Conservation (phyloP, 768 basidiomycete genomes). For the Amanita fuliginea region DNA sequence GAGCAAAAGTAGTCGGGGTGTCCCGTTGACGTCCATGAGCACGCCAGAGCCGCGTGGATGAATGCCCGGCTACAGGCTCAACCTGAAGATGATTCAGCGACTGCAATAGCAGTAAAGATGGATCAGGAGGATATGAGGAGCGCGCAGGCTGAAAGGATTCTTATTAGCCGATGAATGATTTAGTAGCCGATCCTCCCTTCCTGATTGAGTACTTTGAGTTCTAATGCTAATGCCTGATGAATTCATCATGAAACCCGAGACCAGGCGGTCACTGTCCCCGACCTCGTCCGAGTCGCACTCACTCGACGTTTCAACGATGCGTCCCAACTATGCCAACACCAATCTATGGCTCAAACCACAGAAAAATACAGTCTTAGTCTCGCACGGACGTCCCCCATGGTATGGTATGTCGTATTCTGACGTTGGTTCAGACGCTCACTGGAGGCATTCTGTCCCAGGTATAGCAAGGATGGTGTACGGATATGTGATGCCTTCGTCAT, state of each 20-base stretch:
- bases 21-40: too few species aligned
- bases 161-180: slow-evolving; percentile 20
- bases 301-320: slow-evolving; percentile 7
- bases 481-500: slow-evolving; percentile 74
- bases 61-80: slow-evolving; percentile 7
- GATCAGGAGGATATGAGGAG: slow-evolving; percentile 21
- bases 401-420: slow-evolving; percentile 16
- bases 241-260: slow-evolving; percentile 5
- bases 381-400: slow-evolving; percentile 84
- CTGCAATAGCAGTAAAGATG: slow-evolving; percentile 13
- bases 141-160: slow-evolving; percentile 25
- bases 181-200: background rate
- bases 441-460: slow-evolving; percentile 35
- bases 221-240: slow-evolving; percentile 13
- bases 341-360: slow-evolving; percentile 28
- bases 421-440: slow-evolving; percentile 7
- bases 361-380: slow-evolving; percentile 72
- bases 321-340: slow-evolving; percentile 1
- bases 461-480: slow-evolving; percentile 61
- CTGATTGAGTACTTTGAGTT: too few species aligned
- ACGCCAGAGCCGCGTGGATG: too few species aligned
- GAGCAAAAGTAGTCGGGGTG: slow-evolving; percentile 36
- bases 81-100: background rate
- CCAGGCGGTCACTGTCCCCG: background rate
- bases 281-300: slow-evolving; percentile 3